phyloP scores from a whole-genome alignment of 352 stramenopile genomes.

The Elongisporangium anandrum region DNA sequence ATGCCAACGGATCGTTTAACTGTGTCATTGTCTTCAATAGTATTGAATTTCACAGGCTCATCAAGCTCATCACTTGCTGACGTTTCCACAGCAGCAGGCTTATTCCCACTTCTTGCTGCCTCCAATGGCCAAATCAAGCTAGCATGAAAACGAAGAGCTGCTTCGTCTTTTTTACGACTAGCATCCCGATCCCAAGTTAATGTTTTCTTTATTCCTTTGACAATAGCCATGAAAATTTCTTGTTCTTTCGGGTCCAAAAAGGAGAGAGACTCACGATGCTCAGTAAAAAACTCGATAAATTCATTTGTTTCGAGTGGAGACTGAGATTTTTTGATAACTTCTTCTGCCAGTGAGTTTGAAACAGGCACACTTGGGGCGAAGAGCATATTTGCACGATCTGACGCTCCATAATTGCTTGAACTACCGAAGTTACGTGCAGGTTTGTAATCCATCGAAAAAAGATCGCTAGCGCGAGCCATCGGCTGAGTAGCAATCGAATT shows the following conservation, averaged over 20 bases:
- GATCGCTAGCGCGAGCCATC: slow-evolving; percentile 53
- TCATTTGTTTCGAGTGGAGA: slow-evolving; percentile 32
- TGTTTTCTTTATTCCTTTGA: slow-evolving; percentile 44
- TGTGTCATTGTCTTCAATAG: slow-evolving; percentile 1
- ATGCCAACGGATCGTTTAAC: slow-evolving; percentile 24
- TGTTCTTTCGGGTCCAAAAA: slow-evolving; percentile 41
- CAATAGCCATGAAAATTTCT: slow-evolving; percentile 44
- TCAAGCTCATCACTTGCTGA: not conserved
- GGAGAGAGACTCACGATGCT: slow-evolving; percentile 43
- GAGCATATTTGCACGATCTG: slow-evolving; percentile 54
- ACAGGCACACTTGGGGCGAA: slow-evolving; percentile 28
- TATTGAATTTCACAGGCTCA: not conserved
- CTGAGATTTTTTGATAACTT: slow-evolving; percentile 11
- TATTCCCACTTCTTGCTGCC: not conserved
- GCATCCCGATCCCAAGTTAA: slow-evolving; percentile 60
- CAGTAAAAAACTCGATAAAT: slow-evolving; percentile 46
- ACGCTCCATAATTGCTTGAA: slow-evolving; percentile 4
- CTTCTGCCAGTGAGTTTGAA: slow-evolving; percentile 5
- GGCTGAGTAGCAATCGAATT: not conserved
- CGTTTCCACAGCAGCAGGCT: not conserved
- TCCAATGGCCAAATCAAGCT: slow-evolving; percentile 63
- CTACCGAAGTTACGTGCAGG: slow-evolving; percentile 20
- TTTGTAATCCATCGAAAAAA: slow-evolving; percentile 68
- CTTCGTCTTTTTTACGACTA: slow-evolving; percentile 58
- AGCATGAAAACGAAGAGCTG: slow-evolving; percentile 63